Evolutionary conservation across 1,139 yeast genomes (phyloP).

Genomic region (Martiniozyma asiatica): DNA sequence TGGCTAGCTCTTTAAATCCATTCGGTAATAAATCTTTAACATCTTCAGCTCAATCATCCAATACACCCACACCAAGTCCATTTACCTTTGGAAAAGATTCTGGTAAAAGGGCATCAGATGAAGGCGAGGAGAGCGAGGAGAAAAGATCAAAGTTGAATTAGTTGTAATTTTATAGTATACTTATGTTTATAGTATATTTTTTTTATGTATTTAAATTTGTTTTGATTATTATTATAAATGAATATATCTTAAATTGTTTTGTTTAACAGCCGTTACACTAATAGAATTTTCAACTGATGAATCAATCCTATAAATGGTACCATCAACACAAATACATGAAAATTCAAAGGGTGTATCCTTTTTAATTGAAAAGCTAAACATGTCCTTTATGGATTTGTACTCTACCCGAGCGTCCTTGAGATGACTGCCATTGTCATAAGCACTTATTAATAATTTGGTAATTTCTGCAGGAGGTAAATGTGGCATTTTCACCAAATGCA

Average conservation of each 20-base stretch:
- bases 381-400: constrained; percentile 25
- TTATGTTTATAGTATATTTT: too few species aligned
- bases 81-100: too few species aligned
- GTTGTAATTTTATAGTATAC: too few species aligned
- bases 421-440: constrained; percentile 48
- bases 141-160: constrained; percentile 2
- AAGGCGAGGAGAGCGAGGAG: neutral
- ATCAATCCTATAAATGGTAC: constrained; percentile 16
- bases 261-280: too few species aligned
- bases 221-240: constrained; percentile 4
- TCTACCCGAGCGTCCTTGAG: constrained; percentile 31
- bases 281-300: too few species aligned
- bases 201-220: too few species aligned
- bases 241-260: neutral
- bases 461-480: constrained; percentile 29
- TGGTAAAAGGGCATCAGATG: constrained; percentile 3
- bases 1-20: too few species aligned
- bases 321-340: constrained; percentile 40
- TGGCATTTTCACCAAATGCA: constrained; percentile 46
- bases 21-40: too few species aligned
- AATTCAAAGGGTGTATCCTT: constrained; percentile 2
- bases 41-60: too few species aligned
- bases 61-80: too few species aligned
- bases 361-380: too few species aligned
- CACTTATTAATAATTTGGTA: constrained; percentile 45